Evolutionary conservation across 2,329 filamentous ascomycete genomes (phyloP), one percentile per base, ranked within the genome.

Genomic region (Alternaria sp.): DNA sequence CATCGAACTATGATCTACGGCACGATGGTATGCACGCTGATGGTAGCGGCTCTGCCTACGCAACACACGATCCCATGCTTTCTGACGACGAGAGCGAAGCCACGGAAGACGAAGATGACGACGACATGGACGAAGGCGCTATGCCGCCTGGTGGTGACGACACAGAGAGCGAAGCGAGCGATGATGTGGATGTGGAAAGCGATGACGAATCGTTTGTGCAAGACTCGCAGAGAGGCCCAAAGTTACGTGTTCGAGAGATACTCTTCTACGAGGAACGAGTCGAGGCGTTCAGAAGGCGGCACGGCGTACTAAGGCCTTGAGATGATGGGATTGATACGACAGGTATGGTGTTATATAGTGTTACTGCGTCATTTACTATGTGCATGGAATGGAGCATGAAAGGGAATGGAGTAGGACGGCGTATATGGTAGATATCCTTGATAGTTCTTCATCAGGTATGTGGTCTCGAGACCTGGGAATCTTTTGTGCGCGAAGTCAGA

Each of bases 211-310:
- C 83, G 5, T 83, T 83, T 49, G 74, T 81, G 65, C 83, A 84
- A 36, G 84, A 84, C 20, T 79, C 82, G 16, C 77, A 81, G 40
- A 79, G 76, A 81, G 85, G 69, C 6, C 75, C 79, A 30, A 84
- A 84, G 64, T 83, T 94, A 61, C 85, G 88, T 56, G 81, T 94
- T 66, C 83, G 91, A 63, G 91, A 94, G 81, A 94, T 95, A 65
- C 78, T 94, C 64, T 94, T 93, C 78, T 94, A 93, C 71, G 92
- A 94, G 75, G 92, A 94, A 75, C 92, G 92, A 78, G 74, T 78
- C 4, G 88, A 90, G 28, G 89, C 94, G 59, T 94, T 94, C 80
- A 91, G 90, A 76, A 90, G 90, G 32, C 85, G 92, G 62, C 89
- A 92, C 78, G 74, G 75, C 9, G 72, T 74, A 14, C 52, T 78